Base-by-base conservation (phyloP, 148 eudicot species). In the Linanthus parryae region DNA sequence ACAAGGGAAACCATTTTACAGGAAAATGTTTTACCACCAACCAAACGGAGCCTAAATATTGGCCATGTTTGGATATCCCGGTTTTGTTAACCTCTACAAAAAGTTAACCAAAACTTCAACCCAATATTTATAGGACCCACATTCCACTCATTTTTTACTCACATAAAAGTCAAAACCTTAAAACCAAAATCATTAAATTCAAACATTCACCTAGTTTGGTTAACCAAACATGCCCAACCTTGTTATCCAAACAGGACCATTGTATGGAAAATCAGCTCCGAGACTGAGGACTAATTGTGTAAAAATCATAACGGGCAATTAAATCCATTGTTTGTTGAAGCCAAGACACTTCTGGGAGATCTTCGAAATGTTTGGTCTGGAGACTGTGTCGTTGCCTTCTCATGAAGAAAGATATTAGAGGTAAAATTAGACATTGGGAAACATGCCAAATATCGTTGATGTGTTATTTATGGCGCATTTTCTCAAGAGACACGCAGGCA, bases 401-500 rank as follows among this genome's bases (percentile, higher is more conserved):
- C 98, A 18, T 87, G 98, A 63, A 82, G 96, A 48, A 96, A 92
- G 61, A 92, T 92, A 52, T 92, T 92, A 77, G 98, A 92, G 75
- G 94, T 84, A 37, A 92, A 77, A 68, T 53, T 92, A 50, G 90
- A 94, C 1, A 84, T 92, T 52, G 98, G 87, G 71, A 92, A 87
- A 56, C 70, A 74, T 43, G 84, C 98, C 13, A 79, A 76, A 42
- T 94, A 92, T 44, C 86, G 90, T 12, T 92, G 98, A 44, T 92
- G 98, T 69, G 98, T 92, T 33, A 82, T 92, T 33, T 92, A 92
- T 52, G 98, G 98, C 42, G 98, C 90, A 52, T 75, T 92, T 76
- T 96, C 98, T 22, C 98, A 96, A 1, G 98, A 92, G 69, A 92
- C 98, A 24, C 94, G 98, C 33, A 75, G 96, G 61, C 94, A 75